A percentile compares a stretch with the other conserved stretches of the same genome.
Conservation (phyloP, 139 green algal genomes). For the Picochlorum sp. region DNA sequence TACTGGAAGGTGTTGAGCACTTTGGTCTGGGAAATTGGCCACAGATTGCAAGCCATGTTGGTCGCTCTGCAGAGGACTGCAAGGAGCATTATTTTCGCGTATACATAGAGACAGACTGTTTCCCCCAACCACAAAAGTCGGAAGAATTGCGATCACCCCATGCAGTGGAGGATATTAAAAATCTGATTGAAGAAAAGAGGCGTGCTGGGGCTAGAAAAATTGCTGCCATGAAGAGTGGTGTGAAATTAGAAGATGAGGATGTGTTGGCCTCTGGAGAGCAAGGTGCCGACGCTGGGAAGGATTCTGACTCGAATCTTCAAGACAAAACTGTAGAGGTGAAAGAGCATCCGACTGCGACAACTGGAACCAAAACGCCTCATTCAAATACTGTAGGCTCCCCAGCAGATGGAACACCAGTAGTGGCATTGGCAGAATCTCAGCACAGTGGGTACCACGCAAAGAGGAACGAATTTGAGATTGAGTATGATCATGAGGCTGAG, state of each 20-base stretch:
- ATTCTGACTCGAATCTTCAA: too few species aligned
- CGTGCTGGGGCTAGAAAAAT: slow-evolving; percentile 7
- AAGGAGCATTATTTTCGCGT: slow-evolving; percentile 70
- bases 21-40: slow-evolving; percentile 89
- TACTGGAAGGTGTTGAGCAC: slow-evolving; percentile 87
- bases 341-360: too few species aligned
- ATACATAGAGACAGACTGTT: slow-evolving; percentile 65
- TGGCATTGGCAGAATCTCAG: slow-evolving; percentile 17
- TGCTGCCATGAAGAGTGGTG: neutral
- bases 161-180: slow-evolving; percentile 10
- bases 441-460: slow-evolving; percentile 78
- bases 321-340: too few species aligned
- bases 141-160: slow-evolving; percentile 44
- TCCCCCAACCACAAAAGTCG: slow-evolving; percentile 48
- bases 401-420: neutral
- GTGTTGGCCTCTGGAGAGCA: neutral
- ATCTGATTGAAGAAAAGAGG: slow-evolving; percentile 22
- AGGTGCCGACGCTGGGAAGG: neutral
- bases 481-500: slow-evolving; percentile 90
- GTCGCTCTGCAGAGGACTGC: slow-evolving; percentile 63
- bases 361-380: neutral
- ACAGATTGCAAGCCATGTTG: slow-evolving; percentile 76
- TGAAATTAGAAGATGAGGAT: neutral
- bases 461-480: slow-evolving; percentile 88
- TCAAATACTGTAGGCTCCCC: neutral